Conservation (phyloP, 106 monocot genomes). For the Allium fistulosum region DNA sequence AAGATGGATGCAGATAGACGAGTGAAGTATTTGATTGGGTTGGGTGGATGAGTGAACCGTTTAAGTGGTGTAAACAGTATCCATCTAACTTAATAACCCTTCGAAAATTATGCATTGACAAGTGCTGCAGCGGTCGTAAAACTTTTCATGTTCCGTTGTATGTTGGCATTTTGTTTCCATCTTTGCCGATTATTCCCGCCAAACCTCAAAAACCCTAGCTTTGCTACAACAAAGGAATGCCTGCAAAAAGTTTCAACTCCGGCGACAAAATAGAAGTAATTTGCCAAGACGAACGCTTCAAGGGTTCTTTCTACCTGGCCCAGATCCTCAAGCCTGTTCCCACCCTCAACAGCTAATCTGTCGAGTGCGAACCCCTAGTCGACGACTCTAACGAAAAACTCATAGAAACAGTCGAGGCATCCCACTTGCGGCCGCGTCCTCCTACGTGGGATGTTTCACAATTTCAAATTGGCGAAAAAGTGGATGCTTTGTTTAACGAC, state of each 20-base stretch:
- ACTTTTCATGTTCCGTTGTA: too few species aligned
- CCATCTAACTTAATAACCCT: too few species aligned
- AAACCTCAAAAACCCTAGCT: not conserved
- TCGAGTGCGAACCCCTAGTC: conserved; percentile 31
- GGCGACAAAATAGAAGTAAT: conserved; percentile 42
- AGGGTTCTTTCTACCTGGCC: conserved; percentile 38
- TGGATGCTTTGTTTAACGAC: conserved; percentile 51
- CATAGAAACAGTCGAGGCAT: conserved; percentile 20
- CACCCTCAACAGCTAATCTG: conserved; percentile 15
- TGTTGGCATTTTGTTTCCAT: too few species aligned
- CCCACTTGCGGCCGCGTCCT: conserved; percentile 30
- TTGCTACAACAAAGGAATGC: not conserved
- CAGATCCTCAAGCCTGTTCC: conserved; percentile 15
- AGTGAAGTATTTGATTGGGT: too few species aligned
- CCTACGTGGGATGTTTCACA: not conserved
- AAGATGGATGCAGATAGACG: too few species aligned
- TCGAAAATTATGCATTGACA: too few species aligned
- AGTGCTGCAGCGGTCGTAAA: too few species aligned
- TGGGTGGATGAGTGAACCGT: too few species aligned
- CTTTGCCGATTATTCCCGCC: too few species aligned
- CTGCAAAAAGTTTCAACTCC: conserved; percentile 8
- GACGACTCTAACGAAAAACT: conserved; percentile 16
- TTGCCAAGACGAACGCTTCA: conserved; percentile 30
- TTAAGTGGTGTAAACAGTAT: too few species aligned
- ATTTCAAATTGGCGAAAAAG: conserved; percentile 13